Conservation (phyloP, 768 basidiomycete genomes). For the Hypholoma fasciculare region DNA sequence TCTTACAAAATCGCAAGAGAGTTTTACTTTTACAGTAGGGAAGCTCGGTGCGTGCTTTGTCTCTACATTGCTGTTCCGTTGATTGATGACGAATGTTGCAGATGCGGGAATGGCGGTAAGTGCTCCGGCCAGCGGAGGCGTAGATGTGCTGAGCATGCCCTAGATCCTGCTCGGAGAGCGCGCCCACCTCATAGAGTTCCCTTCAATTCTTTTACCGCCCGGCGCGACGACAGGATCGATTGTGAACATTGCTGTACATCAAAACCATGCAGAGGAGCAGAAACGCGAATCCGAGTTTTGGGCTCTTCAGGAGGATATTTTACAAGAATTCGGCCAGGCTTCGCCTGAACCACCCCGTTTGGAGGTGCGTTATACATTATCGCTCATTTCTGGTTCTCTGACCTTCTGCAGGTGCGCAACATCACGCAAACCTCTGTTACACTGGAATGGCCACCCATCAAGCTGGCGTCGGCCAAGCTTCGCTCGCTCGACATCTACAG, state of each 20-base stretch:
- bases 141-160: not conserved
- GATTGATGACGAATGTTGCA: conserved; percentile 27
- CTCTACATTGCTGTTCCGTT: not conserved
- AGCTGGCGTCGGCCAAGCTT: conserved; percentile 84
- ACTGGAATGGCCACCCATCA: conserved; percentile 88
- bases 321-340: conserved; percentile 66
- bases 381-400: not conserved
- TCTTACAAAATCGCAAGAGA: conserved; percentile 46
- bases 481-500: conserved; percentile 92
- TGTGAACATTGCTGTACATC: conserved; percentile 93
- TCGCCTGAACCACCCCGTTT: conserved; percentile 76
- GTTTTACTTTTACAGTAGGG: conserved; percentile 91
- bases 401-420: conserved; percentile 67
- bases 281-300: conserved; percentile 82
- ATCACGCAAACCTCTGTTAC: conserved; percentile 97
- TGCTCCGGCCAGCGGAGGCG: conserved; percentile 1
- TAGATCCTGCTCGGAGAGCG: conserved; percentile 92
- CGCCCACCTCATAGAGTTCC: conserved; percentile 97
- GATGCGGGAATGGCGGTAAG: conserved; percentile 94
- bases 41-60: conserved; percentile 75
- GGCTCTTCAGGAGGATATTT: conserved; percentile 79
- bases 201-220: conserved; percentile 90
- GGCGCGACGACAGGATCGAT: conserved; percentile 94
- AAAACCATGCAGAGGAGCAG: conserved; percentile 83
- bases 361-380: conserved; percentile 46